These are phyloP conservation scores for Calcarisporium arbuscula DNA, from an alignment of 2,329 filamentous ascomycete genomes.

Conservation along the genomic window DNA sequence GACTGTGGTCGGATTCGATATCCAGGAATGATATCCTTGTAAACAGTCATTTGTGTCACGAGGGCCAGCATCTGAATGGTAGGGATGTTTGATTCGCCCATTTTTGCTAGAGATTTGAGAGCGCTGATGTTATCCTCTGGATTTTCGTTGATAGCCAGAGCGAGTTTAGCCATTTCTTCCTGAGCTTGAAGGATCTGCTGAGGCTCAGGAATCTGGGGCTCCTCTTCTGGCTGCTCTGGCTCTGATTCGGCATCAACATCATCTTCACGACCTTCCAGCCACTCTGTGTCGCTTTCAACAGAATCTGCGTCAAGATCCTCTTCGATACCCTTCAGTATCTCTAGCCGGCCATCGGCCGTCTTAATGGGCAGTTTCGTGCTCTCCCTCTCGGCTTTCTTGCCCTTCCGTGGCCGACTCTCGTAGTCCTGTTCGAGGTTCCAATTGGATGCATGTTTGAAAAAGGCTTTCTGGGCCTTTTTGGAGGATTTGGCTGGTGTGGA, in stretches of 20 bases:
- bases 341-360: constrained; percentile 67
- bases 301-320: constrained; percentile 53
- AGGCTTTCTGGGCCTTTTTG: constrained; percentile 50
- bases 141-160: constrained; percentile 76
- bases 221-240: constrained; percentile 40
- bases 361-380: constrained; percentile 78
- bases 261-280: constrained; percentile 57
- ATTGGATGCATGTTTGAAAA: constrained; percentile 67
- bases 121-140: constrained; percentile 82
- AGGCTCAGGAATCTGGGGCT: constrained; percentile 62
- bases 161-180: constrained; percentile 83
- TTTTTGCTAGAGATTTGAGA: constrained; percentile 70
- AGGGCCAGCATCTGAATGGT: constrained; percentile 81
- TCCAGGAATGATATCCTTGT: constrained; percentile 93
- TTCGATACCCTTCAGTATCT: constrained; percentile 50
- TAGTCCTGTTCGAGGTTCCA: constrained; percentile 95
- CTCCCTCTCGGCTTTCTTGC: constrained; percentile 66
- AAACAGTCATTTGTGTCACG: constrained; percentile 81
- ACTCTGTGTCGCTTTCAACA: constrained; percentile 52
- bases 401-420: constrained; percentile 72
- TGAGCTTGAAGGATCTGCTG: constrained; percentile 83
- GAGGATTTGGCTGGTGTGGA: constrained; percentile 23
- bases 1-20: constrained; percentile 83
- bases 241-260: constrained; percentile 36
- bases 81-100: constrained; percentile 62